These are phyloP conservation scores for Ceratobasidium sp. DNA, from an alignment of 1,284 basidiomycete genomes.

Conservation along the genomic window DNA sequence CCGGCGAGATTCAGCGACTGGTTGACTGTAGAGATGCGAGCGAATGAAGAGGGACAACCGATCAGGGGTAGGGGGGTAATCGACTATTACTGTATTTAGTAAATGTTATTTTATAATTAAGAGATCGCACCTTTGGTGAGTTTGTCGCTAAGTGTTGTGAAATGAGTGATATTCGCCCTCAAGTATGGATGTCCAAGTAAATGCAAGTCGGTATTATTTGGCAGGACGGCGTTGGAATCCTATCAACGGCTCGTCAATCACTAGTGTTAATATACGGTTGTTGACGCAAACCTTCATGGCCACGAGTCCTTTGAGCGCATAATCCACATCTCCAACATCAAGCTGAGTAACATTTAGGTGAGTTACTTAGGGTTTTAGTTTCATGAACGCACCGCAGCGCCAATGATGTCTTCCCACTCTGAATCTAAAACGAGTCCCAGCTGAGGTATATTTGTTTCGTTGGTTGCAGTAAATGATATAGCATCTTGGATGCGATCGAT, in stretches of 20 bases:
- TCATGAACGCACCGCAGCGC: slow-evolving; percentile 14
- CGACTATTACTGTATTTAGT: slow-evolving; percentile 5
- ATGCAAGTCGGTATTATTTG: slow-evolving; percentile 36
- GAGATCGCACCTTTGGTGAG: slow-evolving; percentile 12
- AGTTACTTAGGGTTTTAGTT: background rate
- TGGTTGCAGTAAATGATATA: background rate
- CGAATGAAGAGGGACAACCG: slow-evolving; percentile 25
- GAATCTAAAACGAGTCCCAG: slow-evolving; percentile 38
- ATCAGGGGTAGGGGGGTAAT: slow-evolving; percentile 34
- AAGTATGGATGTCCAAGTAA: slow-evolving; percentile 24
- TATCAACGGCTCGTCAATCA: slow-evolving; percentile 65
- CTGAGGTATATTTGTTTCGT: slow-evolving; percentile 18
- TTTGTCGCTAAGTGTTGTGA: slow-evolving; percentile 30
- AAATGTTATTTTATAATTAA: background rate
- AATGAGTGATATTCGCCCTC: background rate
- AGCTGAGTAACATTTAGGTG: slow-evolving; percentile 54
- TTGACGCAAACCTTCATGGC: slow-evolving; percentile 68
- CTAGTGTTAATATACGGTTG: slow-evolving; percentile 62
- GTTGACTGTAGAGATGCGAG: slow-evolving; percentile 8
- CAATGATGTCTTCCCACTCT: slow-evolving; percentile 33
- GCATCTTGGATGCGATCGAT: slow-evolving; percentile 25
- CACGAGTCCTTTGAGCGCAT: slow-evolving; percentile 58
- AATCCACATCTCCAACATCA: slow-evolving; percentile 55
- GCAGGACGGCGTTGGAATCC: slow-evolving; percentile 56
- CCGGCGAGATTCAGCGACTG: background rate